Evolutionary conservation across 208 protist genomes (phyloP).

Genomic region (Leishmania guyanensis): DNA sequence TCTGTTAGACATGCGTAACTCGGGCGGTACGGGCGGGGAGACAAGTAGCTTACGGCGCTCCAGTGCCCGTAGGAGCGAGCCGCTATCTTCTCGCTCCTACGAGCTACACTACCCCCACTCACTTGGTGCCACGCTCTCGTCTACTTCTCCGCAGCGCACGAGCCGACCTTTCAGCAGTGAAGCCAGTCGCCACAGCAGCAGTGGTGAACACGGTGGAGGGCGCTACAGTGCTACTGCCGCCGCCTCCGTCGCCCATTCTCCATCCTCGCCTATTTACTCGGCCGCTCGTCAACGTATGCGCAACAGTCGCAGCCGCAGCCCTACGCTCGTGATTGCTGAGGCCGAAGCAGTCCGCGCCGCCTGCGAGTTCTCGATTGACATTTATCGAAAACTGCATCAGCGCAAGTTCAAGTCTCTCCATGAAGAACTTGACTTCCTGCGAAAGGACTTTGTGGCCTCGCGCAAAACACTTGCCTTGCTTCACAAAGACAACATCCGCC

Average conservation of each 20-base stretch:
- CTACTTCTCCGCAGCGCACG: neutral
- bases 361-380: constrained; percentile 42
- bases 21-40: neutral
- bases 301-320: constrained; percentile 4
- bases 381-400: constrained; percentile 56
- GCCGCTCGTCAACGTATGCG: neutral
- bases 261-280: neutral
- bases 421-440: constrained; percentile 77
- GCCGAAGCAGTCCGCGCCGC: constrained; percentile 29
- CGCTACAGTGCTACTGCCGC: constrained; percentile 12
- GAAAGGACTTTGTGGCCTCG: constrained; percentile 53
- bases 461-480: constrained; percentile 57
- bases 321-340: constrained; percentile 10
- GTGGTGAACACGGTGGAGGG: neutral
- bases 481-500: constrained; percentile 52
- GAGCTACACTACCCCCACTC: neutral
- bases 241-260: neutral
- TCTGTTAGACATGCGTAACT: neutral
- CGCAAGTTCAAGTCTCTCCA: constrained; percentile 54
- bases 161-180: neutral
- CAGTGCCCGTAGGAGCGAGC: neutral
- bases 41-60: neutral
- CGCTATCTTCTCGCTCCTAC: neutral
- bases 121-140: neutral
- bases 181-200: neutral